phyloP scores from a whole-genome alignment of 768 basidiomycete species.

The Aureoboletus auriporus region DNA sequence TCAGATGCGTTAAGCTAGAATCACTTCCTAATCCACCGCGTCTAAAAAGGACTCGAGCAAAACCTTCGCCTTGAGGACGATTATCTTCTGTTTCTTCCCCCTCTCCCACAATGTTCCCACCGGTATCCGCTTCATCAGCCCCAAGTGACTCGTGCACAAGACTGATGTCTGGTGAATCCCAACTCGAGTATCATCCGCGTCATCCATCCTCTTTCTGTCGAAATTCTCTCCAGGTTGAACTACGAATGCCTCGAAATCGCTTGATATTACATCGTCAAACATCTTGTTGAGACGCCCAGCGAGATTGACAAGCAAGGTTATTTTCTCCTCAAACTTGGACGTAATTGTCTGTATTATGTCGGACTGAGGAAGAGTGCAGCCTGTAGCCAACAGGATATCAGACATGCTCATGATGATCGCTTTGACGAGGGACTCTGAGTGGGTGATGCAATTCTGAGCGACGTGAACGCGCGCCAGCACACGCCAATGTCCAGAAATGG shows the following conservation, averaged over 20 bases:
- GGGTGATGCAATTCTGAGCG: neutral
- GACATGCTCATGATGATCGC: slow-evolving; percentile 1
- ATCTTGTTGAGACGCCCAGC: slow-evolving; percentile 8
- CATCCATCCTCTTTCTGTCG: slow-evolving; percentile 5
- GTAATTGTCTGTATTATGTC: neutral
- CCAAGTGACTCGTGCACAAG: slow-evolving; percentile 7
- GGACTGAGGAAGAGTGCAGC: slow-evolving; percentile 3
- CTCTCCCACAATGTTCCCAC: slow-evolving; percentile 8
- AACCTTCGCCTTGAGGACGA: slow-evolving; percentile 8
- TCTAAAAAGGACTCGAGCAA: slow-evolving; percentile 5
- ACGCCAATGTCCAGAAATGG: slow-evolving; percentile 12
- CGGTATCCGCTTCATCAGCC: slow-evolving; percentile 6
- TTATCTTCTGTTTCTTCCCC: slow-evolving; percentile 2
- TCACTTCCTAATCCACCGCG: neutral
- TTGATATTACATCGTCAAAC: slow-evolving; percentile 10
- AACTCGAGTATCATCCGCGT: neutral
- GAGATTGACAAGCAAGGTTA: slow-evolving; percentile 7
- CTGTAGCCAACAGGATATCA: slow-evolving; percentile 5
- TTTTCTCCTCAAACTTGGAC: slow-evolving; percentile 3
- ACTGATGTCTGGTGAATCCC: neutral
- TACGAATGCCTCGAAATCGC: slow-evolving; percentile 10
- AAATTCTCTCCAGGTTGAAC: slow-evolving; percentile 6
- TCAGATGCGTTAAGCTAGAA: too few species aligned
- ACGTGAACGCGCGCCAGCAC: slow-evolving; percentile 3
- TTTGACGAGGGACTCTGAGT: neutral